These are phyloP conservation scores for Ramaria rubella DNA, from an alignment of 768 basidiomycete species.

Conservation along the genomic window DNA sequence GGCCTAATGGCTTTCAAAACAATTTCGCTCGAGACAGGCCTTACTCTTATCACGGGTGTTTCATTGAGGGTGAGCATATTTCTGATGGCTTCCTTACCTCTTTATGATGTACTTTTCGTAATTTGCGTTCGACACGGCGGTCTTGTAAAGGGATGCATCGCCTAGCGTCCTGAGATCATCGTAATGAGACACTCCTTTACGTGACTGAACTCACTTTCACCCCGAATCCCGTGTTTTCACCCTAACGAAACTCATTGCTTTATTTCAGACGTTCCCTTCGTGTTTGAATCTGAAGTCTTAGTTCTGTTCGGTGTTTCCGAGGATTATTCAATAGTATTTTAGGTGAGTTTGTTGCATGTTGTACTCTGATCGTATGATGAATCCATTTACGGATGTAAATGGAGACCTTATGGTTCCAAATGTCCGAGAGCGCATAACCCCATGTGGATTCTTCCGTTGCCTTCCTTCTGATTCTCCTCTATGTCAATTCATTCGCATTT, in stretches of 20 bases:
- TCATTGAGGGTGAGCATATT: neutral
- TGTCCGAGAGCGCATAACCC: slow-evolving; percentile 11
- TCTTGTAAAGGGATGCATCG: slow-evolving; percentile 11
- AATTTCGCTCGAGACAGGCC: no score
- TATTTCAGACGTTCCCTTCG: neutral
- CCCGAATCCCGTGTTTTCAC: neutral
- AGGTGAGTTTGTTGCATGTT: neutral
- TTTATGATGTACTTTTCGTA: slow-evolving; percentile 10
- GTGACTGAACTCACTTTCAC: slow-evolving; percentile 7
- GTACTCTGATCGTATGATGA: neutral
- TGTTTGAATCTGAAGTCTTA: no score
- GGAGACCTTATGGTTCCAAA: slow-evolving; percentile 1
- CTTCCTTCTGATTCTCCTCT: slow-evolving; percentile 9
- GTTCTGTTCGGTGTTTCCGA: no score
- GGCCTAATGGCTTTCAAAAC: no score
- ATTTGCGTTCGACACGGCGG: slow-evolving; percentile 11
- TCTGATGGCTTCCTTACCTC: neutral
- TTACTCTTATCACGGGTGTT: no score
- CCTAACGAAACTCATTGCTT: neutral
- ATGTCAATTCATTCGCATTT: neutral
- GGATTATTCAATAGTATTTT: neutral
- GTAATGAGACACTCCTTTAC: slow-evolving; percentile 10
- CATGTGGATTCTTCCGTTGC: slow-evolving; percentile 14
- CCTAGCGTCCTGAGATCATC: slow-evolving; percentile 11
- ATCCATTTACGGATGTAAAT: slow-evolving; percentile 13